phyloP scores from a whole-genome alignment of 202 grass and related monocot genomes.

The Panicum virgatum region DNA sequence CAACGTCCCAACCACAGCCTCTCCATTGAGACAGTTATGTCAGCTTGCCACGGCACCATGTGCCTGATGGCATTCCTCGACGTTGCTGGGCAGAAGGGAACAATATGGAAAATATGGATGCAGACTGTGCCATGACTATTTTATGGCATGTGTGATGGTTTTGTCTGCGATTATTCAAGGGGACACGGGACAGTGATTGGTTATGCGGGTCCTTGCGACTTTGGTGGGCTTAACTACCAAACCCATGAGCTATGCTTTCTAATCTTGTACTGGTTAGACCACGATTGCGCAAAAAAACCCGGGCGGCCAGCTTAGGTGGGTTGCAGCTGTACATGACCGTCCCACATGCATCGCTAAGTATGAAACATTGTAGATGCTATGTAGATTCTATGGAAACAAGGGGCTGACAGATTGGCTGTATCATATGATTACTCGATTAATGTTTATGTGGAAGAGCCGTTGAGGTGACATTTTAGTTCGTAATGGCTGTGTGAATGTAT shows the following conservation, averaged over 20 bases:
- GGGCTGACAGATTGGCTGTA: not conserved
- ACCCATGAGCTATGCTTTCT: not conserved
- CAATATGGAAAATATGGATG: no score
- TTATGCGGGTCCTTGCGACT: no score
- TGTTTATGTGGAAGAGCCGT: not conserved
- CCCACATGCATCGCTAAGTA: not conserved
- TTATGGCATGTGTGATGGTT: not conserved
- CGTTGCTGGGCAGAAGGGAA: no score
- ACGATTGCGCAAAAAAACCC: no score
- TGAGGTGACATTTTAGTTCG: not conserved
- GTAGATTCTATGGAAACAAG: conserved; percentile 1
- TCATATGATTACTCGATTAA: not conserved
- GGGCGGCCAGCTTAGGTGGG: not conserved
- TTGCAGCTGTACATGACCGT: not conserved
- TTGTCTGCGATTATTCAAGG: not conserved
- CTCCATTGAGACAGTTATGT: no score
- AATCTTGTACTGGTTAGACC: not conserved
- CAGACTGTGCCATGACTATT: no score
- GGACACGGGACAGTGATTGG: not conserved
- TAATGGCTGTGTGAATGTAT: not conserved
- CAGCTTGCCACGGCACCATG: no score
- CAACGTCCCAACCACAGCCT: no score
- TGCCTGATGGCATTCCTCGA: no score
- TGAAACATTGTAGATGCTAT: not conserved
- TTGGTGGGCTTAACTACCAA: not conserved